Conservation (phyloP, 1,284 basidiomycete genomes). For the Chiua sp. region DNA sequence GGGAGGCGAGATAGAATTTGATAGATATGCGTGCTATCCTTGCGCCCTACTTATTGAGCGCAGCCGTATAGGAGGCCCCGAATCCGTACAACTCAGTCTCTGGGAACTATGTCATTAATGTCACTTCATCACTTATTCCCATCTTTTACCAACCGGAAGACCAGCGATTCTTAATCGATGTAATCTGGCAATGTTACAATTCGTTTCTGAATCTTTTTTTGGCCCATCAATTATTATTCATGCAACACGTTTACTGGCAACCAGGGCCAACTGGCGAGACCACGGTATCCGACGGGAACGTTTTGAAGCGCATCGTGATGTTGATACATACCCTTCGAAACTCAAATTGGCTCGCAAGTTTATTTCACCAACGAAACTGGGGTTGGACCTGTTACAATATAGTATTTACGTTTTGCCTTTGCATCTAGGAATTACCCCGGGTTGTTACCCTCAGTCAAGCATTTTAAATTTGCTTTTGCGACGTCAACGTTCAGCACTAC, state of each 20-base stretch:
- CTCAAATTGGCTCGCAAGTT: not conserved
- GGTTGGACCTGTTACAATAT: not conserved
- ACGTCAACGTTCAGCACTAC: too few species aligned
- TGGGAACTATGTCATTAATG: not conserved
- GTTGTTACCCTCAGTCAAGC: too few species aligned
- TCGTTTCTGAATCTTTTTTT: not conserved
- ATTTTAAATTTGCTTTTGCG: too few species aligned
- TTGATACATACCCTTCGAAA: not conserved
- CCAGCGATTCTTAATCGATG: not conserved
- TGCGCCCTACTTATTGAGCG: not conserved
- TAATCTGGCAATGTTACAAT: not conserved
- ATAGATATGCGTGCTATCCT: not conserved
- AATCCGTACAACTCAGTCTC: not conserved
- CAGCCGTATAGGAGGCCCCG: not conserved
- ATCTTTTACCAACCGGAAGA: not conserved
- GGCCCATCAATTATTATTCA: not conserved
- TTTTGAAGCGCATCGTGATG: too few species aligned
- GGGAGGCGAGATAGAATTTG: not conserved
- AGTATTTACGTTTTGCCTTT: not conserved
- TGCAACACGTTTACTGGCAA: not conserved
- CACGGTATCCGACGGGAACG: too few species aligned
- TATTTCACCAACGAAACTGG: not conserved
- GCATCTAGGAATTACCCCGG: not conserved
- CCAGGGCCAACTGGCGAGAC: too few species aligned
- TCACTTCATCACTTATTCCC: slow-evolving; percentile 1